These are phyloP conservation scores for Cryptococcus sp. DNA, from an alignment of 1,284 basidiomycete genomes.

Conservation along the genomic window DNA sequence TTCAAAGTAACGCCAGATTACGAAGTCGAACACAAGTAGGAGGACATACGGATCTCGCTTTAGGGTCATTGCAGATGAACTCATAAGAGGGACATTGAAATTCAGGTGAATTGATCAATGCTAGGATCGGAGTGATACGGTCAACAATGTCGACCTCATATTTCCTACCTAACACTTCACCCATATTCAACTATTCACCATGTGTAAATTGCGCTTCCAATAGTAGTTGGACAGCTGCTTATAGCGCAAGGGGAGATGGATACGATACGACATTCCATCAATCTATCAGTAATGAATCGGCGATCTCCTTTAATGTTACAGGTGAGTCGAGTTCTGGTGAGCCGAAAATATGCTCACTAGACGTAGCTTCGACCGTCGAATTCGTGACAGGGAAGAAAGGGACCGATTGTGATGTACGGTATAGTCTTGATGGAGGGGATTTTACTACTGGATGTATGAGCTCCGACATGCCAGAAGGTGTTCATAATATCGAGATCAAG, in stretches of 20 bases:
- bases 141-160: constrained; percentile 7
- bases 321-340: constrained; percentile 13
- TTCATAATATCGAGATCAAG: constrained; percentile 19
- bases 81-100: too few relatives aligned
- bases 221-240: constrained; percentile 21
- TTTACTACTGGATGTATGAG: not conserved
- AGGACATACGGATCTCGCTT: too few relatives aligned
- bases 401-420: not conserved
- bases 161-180: constrained; percentile 33
- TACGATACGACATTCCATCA: constrained; percentile 33
- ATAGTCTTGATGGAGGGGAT: not conserved
- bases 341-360: not conserved
- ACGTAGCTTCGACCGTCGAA: constrained; percentile 1
- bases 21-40: too few relatives aligned
- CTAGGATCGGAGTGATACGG: not conserved
- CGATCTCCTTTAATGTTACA: constrained; percentile 25
- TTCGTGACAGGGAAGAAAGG: not conserved
- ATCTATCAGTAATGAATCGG: not conserved
- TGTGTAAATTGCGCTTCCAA: constrained; percentile 6
- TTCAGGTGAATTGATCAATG: too few relatives aligned
- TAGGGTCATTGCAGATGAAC: too few relatives aligned
- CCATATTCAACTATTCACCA: constrained; percentile 21
- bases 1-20: too few relatives aligned
- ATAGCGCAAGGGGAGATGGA: constrained; percentile 19
- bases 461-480: constrained; percentile 12